Percentiles rank a stretch among this genome's conserved stretches.
phyloP scores from a whole-genome alignment of 805 yeast genomes.

The Debaryomyces hansenii region DNA sequence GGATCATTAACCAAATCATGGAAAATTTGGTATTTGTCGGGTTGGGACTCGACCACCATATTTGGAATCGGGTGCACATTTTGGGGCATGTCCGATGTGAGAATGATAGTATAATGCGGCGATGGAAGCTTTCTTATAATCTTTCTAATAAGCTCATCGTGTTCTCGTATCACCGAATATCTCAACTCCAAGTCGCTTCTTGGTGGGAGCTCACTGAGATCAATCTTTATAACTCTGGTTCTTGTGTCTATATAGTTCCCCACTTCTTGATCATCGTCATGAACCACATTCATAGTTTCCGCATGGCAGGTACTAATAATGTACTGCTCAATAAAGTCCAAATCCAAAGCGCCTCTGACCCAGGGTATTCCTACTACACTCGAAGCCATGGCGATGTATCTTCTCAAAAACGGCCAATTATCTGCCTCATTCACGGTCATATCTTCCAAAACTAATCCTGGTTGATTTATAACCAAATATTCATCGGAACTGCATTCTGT shows the following conservation, averaged over 20 bases:
- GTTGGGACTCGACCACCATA: slow-evolving; percentile 27
- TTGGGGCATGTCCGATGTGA: slow-evolving; percentile 39
- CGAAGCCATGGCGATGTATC: slow-evolving; percentile 56
- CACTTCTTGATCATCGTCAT: slow-evolving; percentile 45
- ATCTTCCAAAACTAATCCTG: slow-evolving; percentile 35
- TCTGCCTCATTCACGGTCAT: slow-evolving; percentile 28
- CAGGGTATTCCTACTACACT: slow-evolving; percentile 61
- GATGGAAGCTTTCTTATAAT: slow-evolving; percentile 71
- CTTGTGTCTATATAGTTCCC: slow-evolving; percentile 61
- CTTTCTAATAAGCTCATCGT: slow-evolving; percentile 51
- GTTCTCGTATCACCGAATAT: slow-evolving; percentile 29
- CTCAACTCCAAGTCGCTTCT: slow-evolving; percentile 17
- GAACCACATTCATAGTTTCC: slow-evolving; percentile 34
- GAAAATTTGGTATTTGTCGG: slow-evolving; percentile 45
- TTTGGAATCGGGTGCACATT: slow-evolving; percentile 32
- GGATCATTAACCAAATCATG: slow-evolving; percentile 56
- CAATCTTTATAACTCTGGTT: slow-evolving; percentile 60
- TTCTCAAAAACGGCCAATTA: slow-evolving; percentile 49
- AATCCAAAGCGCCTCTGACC: slow-evolving; percentile 40
- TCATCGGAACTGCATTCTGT: slow-evolving; percentile 41
- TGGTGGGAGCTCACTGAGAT: slow-evolving; percentile 49
- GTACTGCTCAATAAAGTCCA: slow-evolving; percentile 41
- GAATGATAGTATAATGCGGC: slow-evolving; percentile 63
- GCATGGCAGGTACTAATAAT: slow-evolving; percentile 55
- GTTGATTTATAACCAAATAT: slow-evolving; percentile 38